These are phyloP conservation scores for Aspergillus spinulosporus DNA, from an alignment of 2,329 filamentous ascomycete species.

Conservation along the genomic window DNA sequence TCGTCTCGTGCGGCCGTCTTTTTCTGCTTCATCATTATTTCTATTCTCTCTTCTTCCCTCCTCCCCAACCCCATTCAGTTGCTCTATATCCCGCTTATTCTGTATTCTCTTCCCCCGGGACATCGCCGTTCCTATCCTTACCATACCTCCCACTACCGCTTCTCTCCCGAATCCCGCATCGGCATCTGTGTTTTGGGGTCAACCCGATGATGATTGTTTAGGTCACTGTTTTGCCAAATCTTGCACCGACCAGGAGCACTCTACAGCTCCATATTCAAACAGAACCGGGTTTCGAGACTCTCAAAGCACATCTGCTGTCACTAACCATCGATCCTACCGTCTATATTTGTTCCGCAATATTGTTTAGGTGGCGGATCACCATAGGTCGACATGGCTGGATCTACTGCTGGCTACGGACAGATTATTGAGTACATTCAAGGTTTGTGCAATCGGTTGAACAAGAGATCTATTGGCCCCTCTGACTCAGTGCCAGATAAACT, in stretches of 20 bases:
- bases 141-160: constrained; percentile 11
- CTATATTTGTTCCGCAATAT: constrained; percentile 12
- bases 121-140: constrained; percentile 29
- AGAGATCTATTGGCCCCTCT: background rate
- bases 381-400: constrained; percentile 47
- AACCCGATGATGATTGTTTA: constrained; percentile 34
- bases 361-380: constrained; percentile 15
- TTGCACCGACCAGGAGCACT: constrained; percentile 15
- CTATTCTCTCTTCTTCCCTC: constrained; percentile 9
- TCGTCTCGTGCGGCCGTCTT: constrained; percentile 25
- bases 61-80: constrained; percentile 6
- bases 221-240: constrained; percentile 17
- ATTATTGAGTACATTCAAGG: constrained; percentile 96
- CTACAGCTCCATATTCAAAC: constrained; percentile 17
- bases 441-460: constrained; percentile 49
- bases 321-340: constrained; percentile 12
- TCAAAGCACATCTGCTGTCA: constrained; percentile 1
- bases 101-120: constrained; percentile 16
- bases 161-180: constrained; percentile 11
- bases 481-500: constrained; percentile 68
- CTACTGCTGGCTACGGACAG: constrained; percentile 71
- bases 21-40: constrained; percentile 11
- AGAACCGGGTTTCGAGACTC: background rate
- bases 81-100: constrained; percentile 14
- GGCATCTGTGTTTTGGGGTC: constrained; percentile 15